Conservation (phyloP, 2,329 filamentous ascomycete genomes). For the Fusarium liriodendri region DNA sequence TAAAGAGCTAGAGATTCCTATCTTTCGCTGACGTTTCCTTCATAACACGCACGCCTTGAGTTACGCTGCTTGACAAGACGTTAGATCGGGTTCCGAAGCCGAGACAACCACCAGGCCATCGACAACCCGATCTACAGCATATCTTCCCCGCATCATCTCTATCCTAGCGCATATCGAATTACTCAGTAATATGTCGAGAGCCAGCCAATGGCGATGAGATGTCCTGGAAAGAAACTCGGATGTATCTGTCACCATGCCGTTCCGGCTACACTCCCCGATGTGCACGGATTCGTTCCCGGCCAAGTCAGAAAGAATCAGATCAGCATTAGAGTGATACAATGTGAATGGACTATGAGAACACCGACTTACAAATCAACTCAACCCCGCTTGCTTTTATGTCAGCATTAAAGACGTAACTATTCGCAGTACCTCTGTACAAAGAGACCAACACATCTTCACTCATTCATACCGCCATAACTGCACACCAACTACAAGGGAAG, state of each 20-base stretch:
- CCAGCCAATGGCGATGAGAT: background rate
- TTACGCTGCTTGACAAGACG: background rate
- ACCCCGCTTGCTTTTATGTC: background rate
- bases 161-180: background rate
- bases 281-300: background rate
- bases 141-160: background rate
- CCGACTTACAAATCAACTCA: background rate
- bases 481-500: background rate
- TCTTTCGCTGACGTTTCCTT: background rate
- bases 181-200: background rate
- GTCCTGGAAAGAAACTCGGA: background rate
- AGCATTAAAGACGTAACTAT: background rate
- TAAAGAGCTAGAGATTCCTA: background rate
- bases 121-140: background rate
- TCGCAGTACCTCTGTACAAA: background rate
- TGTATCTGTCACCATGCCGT: background rate
- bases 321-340: background rate
- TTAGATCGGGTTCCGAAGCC: background rate
- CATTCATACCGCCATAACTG: background rate
- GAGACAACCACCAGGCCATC: background rate
- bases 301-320: background rate
- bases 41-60: background rate
- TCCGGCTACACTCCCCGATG: slow-evolving; percentile 1
- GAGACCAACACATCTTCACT: background rate
- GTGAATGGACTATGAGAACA: background rate